Percentiles rank a stretch among this genome's conserved stretches.
Evolutionary conservation across 1,284 basidiomycete genomes (phyloP).

Genomic region (Schizopora paradoxa): DNA sequence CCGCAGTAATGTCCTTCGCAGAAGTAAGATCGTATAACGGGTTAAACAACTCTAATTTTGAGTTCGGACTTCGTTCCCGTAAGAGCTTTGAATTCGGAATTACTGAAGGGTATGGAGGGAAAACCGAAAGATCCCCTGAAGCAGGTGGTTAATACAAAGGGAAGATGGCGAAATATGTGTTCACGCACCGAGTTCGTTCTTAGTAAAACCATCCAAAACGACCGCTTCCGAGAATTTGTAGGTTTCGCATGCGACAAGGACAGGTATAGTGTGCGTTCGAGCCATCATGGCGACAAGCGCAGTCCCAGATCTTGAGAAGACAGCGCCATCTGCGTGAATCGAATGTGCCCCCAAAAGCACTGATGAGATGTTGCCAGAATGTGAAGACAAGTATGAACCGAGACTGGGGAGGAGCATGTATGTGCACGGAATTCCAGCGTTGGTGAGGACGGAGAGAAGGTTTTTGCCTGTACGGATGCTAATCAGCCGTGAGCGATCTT

Average conservation of each 20-base stretch:
- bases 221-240: constrained; percentile 97
- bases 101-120: constrained; percentile 32
- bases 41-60: constrained; percentile 70
- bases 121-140: constrained; percentile 31
- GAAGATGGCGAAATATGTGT: constrained; percentile 10
- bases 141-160: constrained; percentile 22
- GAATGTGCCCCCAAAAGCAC: constrained; percentile 93
- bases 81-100: constrained; percentile 33
- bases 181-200: constrained; percentile 84
- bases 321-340: constrained; percentile 90
- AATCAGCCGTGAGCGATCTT: constrained; percentile 4
- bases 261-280: constrained; percentile 83
- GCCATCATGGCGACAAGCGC: constrained; percentile 97
- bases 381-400: constrained; percentile 65
- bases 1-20: constrained; percentile 85
- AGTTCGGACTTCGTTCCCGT: constrained; percentile 27
- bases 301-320: constrained; percentile 92
- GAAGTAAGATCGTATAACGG: constrained; percentile 92
- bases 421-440: constrained; percentile 79
- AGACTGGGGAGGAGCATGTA: constrained; percentile 91
- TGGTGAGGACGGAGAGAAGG: constrained; percentile 68
- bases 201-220: constrained; percentile 90
- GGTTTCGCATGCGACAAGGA: constrained; percentile 96
- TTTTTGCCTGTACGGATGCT: constrained; percentile 57
- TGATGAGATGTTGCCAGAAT: constrained; percentile 43